Evolutionary conservation across 345 rosid species (phyloP), one percentile per base, ranked within the genome.

Genomic region (Lenwebbia sp.): DNA sequence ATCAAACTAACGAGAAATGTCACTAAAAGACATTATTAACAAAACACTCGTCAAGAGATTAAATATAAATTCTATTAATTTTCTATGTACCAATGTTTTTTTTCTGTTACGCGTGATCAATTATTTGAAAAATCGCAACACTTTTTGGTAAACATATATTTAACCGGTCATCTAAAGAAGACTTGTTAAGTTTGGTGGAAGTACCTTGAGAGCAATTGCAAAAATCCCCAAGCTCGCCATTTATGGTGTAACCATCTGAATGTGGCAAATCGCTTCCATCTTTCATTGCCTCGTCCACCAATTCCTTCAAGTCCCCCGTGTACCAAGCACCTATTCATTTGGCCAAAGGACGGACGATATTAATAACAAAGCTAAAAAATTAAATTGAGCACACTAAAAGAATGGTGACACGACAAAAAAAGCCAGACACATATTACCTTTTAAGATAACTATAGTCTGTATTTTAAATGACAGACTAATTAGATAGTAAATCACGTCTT

Each of bases 181-280:
- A 65, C 76, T 33, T 17, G 76, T 33, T 30, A 65, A 33, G 76
- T 65, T 17, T 17, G 76, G 76, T 10, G 25, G 40, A 57, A 26
- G 41, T 86, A 86, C 87, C 84, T 47, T 84, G 58, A 9, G 89
- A 88, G 82, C 89, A 88, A 37, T 76, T 60, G 37, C 33, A 56
- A 3, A 88, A 76, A 62, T 86, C 89, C 60, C 89, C 89, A 5
- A 87, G 86, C 65, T 86, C 84, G 5, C 89, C 89, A 15, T 88
- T 88, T 26, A 84, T 86, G 84, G 84, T 57, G 62, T 86, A 88
- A 26, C 86, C 88, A 50, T 83, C 60, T 11, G 89, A 88, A 2
- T 47, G 55, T 13, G 89, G 89, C 11, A 78, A 33, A 83, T 87
- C 89, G 26, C 74, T 56, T 2, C 60, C 89, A 22, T 33, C 44